Evolutionary conservation across 805 yeast species (phyloP), one percentile per base, ranked within the genome.

Genomic region (Priceomyces melissophilus): DNA sequence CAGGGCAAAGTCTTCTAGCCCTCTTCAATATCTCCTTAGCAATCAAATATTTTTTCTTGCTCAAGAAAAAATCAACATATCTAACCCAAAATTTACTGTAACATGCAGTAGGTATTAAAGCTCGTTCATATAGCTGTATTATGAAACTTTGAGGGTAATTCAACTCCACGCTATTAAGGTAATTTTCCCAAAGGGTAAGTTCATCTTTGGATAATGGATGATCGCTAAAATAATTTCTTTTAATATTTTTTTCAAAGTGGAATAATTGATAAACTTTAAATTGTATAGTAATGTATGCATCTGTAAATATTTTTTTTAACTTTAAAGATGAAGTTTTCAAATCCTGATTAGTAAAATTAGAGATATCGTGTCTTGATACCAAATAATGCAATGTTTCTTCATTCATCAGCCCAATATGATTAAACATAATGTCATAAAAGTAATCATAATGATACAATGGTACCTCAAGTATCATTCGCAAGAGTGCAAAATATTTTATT

Each of bases 111-210:
- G 71, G 48, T 3, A 75, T 61, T 4, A 79, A 45, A 30, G 79
- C 72, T 43, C 87, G 52, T 39, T 76, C 76, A 45, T 75, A 81
- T 0, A 61, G 49, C 10, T 71, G 65, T 10, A 50, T 53, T 5
- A 63, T 46, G 13, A 49, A 54, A 0, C 47, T 51, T 8, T 39
- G 40, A 1, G 64, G 55, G 31, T 54, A 61, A 15, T 58, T 50
- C 40, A 58, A 50, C 48, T 83, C 87, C 29, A 78, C 60, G 42
- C 69, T 77, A 46, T 72, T 73, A 29, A 84, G 50, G 55, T 83
- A 87, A 23, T 65, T 57, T 39, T 71, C 76, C 80, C 95, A 84
- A 9, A 63, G 66, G 13, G 71, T 74, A 14, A 82, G 52, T 48
- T 84, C 85, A 37, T 76, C 72, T 15, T 52, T 54, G 2, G 67